These are phyloP conservation scores for Dothideomycetes sp. DNA, from an alignment of 2,329 filamentous ascomycete species.

Conservation along the genomic window DNA sequence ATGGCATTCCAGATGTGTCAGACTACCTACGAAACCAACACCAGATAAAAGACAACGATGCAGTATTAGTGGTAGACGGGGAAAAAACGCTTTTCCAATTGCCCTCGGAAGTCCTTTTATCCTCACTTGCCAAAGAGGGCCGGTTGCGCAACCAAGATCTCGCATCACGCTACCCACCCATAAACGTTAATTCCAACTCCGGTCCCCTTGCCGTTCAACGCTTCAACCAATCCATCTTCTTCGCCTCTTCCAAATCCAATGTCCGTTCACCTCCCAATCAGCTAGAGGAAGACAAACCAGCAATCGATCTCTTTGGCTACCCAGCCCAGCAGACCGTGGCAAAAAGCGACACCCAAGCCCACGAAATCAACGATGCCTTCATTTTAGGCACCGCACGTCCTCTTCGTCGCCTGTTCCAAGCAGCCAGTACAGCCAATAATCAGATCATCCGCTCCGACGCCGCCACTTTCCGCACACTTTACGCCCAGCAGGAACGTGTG, in stretches of 20 bases:
- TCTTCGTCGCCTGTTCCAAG: conserved; percentile 2
- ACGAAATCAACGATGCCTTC: conserved; percentile 1
- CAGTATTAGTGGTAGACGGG: conserved; percentile 4
- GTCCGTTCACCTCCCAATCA: not conserved
- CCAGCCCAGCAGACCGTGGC: not conserved
- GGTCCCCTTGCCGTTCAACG: not conserved
- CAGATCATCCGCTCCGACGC: conserved; percentile 4
- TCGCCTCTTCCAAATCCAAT: conserved; percentile 2
- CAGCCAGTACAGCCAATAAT: conserved; percentile 3
- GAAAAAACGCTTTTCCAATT: conserved; percentile 6
- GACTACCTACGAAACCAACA: conserved; percentile 1
- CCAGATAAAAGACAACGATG: conserved; percentile 1
- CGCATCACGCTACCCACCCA: not conserved
- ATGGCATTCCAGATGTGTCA: conserved; percentile 3
- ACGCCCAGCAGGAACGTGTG: conserved; percentile 3
- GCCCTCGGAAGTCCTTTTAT: conserved; percentile 2
- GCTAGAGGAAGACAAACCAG: not conserved
- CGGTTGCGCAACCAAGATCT: not conserved
- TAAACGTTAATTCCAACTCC: not conserved
- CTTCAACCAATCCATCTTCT: conserved; percentile 8
- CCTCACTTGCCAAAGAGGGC: not conserved
- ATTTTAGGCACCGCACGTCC: conserved; percentile 2
- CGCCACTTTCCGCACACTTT: conserved; percentile 7
- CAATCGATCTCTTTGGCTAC: not conserved
- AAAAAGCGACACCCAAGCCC: not conserved